Percentiles rank a stretch among this genome's conserved stretches.
These are phyloP conservation scores for Xylaria sp. DNA, from an alignment of 2,329 filamentous ascomycete genomes.

Conservation along the genomic window DNA sequence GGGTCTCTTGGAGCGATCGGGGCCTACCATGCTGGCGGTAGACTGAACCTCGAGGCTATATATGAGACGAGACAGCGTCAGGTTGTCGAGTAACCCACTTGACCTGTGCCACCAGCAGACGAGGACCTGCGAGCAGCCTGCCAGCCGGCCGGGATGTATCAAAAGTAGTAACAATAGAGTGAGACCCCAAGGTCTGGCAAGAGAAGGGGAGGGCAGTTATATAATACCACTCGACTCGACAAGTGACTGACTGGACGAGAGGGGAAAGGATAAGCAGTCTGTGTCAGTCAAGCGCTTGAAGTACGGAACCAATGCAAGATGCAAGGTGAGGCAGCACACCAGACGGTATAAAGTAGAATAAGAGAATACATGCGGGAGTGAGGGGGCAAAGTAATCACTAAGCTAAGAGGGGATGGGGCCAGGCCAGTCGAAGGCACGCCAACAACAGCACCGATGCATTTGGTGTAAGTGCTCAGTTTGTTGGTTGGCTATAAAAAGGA, in stretches of 20 bases:
- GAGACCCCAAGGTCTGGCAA: conserved; percentile 14
- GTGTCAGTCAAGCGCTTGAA: conserved; percentile 27
- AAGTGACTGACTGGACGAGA: conserved; percentile 12
- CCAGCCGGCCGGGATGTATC: conserved; percentile 28
- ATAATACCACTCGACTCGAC: conserved; percentile 29
- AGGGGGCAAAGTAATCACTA: conserved; percentile 17
- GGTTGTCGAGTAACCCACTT: conserved; percentile 18
- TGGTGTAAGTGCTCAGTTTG: conserved; percentile 28
- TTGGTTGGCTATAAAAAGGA: conserved; percentile 45
- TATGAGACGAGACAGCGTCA: conserved; percentile 4
- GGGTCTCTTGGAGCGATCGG: conserved; percentile 50
- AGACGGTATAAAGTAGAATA: conserved; percentile 33
- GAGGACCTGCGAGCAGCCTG: conserved; percentile 30
- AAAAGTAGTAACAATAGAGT: conserved; percentile 18
- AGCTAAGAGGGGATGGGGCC: conserved; percentile 17
- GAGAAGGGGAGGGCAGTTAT: conserved; percentile 32
- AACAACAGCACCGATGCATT: conserved; percentile 26
- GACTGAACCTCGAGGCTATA: conserved; percentile 4
- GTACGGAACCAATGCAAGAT: conserved; percentile 35
- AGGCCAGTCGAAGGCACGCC: conserved; percentile 16
- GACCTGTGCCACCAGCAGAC: conserved; percentile 29
- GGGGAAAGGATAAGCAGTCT: conserved; percentile 22
- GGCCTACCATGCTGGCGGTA: conserved; percentile 41
- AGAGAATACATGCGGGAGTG: conserved; percentile 16
- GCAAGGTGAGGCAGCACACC: conserved; percentile 31